Base-by-base conservation (phyloP, 805 yeast genomes). In the Lipomyces lipofer region DNA sequence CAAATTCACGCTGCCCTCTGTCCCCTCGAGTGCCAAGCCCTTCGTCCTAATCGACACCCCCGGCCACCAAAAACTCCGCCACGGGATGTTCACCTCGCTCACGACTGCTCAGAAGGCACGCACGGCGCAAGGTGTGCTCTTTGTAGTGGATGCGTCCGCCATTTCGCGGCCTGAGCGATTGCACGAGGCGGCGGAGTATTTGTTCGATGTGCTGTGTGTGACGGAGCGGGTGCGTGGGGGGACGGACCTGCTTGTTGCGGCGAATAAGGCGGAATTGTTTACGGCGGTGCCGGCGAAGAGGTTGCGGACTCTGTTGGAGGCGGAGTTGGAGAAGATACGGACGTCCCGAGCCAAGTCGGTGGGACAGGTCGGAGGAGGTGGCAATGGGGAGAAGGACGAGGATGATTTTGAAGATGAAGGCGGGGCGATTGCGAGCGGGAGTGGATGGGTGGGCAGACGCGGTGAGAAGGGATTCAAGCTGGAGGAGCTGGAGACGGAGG, bases 231-330 rank as follows among this genome's bases (percentile, higher is more conserved):
- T 67, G 75, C 79, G 45, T 71, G 89, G 39, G 75, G 1, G 97
- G 88, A 66, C 72, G 71, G 61, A 73, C 76, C 75, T 86, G 39
- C 73, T 86, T 45, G 71, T 94, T 54, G 94, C 91, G 15, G 83
- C 94, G 58, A 92, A 92, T 73, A 92, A 92, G 69, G 78, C 80
- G 48, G 98, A 94, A 64, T 78, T 84, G 36, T 94, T 94, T 72
- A 88, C 89, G 57, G 80, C 95, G 13, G 79, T 88, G 63, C 92
- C 94, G 19, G 75, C 83, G 8, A 64, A 71, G 47, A 83, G 85
- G 65, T 79, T 91, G 48, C 77, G 73, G 61, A 75, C 75, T 24
- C 68, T 81, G 38, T 69, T 92, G 51, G 92, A 86, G 64, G 58
- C 67, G 4, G 95, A 86, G 66, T 77, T 90, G 60, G 78, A 80